Conservation (phyloP, 805 yeast genomes). For the Grigorovia transvaalensis region DNA sequence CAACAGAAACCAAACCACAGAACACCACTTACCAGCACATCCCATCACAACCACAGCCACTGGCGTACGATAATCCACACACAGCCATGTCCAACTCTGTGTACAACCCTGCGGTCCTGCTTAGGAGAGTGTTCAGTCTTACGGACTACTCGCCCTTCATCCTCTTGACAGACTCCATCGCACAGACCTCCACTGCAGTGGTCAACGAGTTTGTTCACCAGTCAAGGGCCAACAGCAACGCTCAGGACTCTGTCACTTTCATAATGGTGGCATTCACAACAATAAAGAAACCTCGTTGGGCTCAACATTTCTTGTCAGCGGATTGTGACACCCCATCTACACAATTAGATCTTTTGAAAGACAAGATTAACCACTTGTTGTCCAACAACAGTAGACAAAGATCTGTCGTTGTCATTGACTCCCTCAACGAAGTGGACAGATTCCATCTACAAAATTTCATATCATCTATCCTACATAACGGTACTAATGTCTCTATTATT, state of each 20-base stretch:
- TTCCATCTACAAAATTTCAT: constrained; percentile 41
- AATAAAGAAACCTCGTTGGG: constrained; percentile 39
- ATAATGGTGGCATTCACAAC: constrained; percentile 65
- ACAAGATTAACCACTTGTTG: no score
- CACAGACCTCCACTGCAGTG: constrained; percentile 53
- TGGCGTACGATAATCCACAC: background rate
- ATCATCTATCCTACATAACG: constrained; percentile 38
- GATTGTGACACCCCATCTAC: constrained; percentile 1
- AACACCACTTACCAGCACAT: background rate
- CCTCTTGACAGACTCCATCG: constrained; percentile 55
- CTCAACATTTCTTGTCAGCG: constrained; percentile 41
- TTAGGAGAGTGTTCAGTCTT: constrained; percentile 55
- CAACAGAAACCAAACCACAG: no score
- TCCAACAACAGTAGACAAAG: constrained; percentile 15
- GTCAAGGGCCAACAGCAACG: constrained; percentile 9
- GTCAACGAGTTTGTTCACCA: constrained; percentile 47
- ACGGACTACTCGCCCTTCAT: constrained; percentile 71
- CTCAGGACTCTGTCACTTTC: constrained; percentile 20
- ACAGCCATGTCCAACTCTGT: constrained; percentile 27
- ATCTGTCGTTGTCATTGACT: constrained; percentile 50
- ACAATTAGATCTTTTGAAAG: no score
- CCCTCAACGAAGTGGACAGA: constrained; percentile 48
- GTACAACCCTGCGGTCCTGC: constrained; percentile 42
- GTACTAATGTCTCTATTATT: constrained; percentile 30
- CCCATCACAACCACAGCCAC: background rate